phyloP scores from a whole-genome alignment of 768 basidiomycete species.

The Kwoniella mangroviensis region DNA sequence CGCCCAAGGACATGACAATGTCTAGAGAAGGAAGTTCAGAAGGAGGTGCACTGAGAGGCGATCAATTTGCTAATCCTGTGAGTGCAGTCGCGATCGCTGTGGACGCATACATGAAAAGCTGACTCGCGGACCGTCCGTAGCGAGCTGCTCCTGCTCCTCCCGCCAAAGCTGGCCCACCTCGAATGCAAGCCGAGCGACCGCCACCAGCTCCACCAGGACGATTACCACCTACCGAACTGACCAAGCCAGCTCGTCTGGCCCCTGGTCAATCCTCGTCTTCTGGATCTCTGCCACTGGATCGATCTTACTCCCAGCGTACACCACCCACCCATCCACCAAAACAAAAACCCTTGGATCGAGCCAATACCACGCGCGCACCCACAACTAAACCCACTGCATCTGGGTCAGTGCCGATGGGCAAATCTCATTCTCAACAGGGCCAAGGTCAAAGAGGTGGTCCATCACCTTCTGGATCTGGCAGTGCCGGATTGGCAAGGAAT shows the following conservation, averaged over 20 bases:
- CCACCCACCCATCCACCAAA: conserved; percentile 72
- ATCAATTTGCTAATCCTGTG: conserved; percentile 55
- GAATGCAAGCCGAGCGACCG: conserved; percentile 40
- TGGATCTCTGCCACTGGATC: conserved; percentile 52
- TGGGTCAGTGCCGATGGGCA: conserved; percentile 36
- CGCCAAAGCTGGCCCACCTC: conserved; percentile 31
- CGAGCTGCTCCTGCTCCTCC: conserved; percentile 54
- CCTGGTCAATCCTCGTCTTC: conserved; percentile 54
- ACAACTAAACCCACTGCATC: conserved; percentile 47
- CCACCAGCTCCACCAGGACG: conserved; percentile 46
- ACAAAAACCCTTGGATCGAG: conserved; percentile 78
- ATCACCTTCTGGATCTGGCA: conserved; percentile 16
- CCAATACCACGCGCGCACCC: conserved; percentile 80
- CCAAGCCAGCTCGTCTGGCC: conserved; percentile 43
- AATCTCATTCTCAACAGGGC: conserved; percentile 56
- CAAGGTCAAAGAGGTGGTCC: conserved; percentile 35
- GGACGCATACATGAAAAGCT: background rate
- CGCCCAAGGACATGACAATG: conserved; percentile 43
- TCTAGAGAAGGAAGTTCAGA: conserved; percentile 47
- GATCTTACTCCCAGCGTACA: conserved; percentile 73
- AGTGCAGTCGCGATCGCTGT: conserved; percentile 16
- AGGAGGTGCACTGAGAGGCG: conserved; percentile 23
- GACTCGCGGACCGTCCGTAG: conserved; percentile 23
- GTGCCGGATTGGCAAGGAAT: conserved; percentile 13
- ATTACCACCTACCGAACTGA: conserved; percentile 29